Conservation (phyloP, 2,329 filamentous ascomycete species). For the Colletotrichum orbiculare region DNA sequence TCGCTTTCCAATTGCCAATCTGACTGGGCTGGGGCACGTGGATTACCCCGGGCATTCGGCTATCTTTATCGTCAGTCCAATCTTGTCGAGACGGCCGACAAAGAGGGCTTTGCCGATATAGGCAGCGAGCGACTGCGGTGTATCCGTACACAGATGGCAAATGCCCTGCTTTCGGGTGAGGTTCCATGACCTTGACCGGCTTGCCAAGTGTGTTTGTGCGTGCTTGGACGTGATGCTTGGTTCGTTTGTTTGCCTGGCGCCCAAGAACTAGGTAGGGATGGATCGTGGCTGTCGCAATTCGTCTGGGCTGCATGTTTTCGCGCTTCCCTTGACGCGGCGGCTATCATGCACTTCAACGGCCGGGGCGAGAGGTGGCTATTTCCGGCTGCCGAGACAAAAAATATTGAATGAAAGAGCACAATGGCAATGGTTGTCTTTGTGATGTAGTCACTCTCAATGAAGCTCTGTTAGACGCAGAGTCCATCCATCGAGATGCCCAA, state of each 20-base stretch:
- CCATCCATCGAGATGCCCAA: constrained; percentile 17
- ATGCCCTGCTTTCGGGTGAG: no score
- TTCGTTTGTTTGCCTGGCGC: constrained; percentile 14
- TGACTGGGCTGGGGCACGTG: constrained; percentile 25
- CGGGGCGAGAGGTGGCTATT: background rate
- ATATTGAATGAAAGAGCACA: constrained; percentile 14
- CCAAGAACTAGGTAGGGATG: background rate
- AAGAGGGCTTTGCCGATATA: constrained; percentile 6
- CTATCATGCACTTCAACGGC: background rate
- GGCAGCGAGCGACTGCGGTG: constrained; percentile 8
- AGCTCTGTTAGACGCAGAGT: background rate
- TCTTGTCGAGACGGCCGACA: constrained; percentile 28
- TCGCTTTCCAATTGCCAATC: constrained; percentile 32
- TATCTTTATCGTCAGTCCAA: constrained; percentile 34
- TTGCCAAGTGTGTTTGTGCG: background rate
- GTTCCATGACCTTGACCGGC: no score
- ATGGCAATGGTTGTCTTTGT: constrained; percentile 10
- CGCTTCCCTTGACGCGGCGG: no score
- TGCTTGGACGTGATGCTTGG: constrained; percentile 3
- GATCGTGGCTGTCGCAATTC: constrained; percentile 15
- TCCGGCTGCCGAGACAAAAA: constrained; percentile 24
- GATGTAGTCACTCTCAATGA: constrained; percentile 1
- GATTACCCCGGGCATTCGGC: constrained; percentile 33
- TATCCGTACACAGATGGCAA: background rate
- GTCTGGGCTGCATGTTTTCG: background rate